phyloP scores from a whole-genome alignment of 768 basidiomycete species.

The Tylopilus vinaceipallidus region DNA sequence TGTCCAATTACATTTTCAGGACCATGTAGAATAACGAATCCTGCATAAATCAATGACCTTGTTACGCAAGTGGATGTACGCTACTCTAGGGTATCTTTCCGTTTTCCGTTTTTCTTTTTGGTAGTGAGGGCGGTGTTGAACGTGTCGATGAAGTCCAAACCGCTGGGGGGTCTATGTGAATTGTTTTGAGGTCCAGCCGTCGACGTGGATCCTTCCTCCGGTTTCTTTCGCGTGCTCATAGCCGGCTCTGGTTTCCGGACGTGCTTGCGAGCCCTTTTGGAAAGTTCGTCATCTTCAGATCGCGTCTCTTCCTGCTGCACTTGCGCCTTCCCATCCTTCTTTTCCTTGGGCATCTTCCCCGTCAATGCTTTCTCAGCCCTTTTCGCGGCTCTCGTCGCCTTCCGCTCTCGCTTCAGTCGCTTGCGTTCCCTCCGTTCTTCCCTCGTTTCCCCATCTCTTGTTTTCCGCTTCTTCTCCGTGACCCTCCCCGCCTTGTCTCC shows the following conservation, averaged over 20 bases:
- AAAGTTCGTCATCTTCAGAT: not conserved
- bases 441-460: conserved; percentile 9
- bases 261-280: conserved; percentile 8
- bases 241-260: conserved; percentile 4
- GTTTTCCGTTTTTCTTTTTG: conserved; percentile 22
- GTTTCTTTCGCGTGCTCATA: not conserved
- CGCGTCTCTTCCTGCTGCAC: not conserved
- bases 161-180: not conserved
- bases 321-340: not conserved
- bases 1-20: conserved; percentile 14
- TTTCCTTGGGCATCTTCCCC: not conserved
- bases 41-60: conserved; percentile 6
- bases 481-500: not conserved
- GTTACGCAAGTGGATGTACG: not conserved
- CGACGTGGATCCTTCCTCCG: not conserved
- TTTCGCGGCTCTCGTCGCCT: conserved; percentile 13
- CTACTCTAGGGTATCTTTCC: conserved; percentile 19
- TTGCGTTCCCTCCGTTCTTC: conserved; percentile 25
- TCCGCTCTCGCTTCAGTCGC: conserved; percentile 23
- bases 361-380: conserved; percentile 6
- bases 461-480: conserved; percentile 11
- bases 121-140: not conserved
- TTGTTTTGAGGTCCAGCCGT: conserved; percentile 6
- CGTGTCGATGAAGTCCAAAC: not conserved
- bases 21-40: conserved; percentile 29